These are phyloP conservation scores for Galerina sulciceps DNA, from an alignment of 768 basidiomycete genomes.

Conservation along the genomic window DNA sequence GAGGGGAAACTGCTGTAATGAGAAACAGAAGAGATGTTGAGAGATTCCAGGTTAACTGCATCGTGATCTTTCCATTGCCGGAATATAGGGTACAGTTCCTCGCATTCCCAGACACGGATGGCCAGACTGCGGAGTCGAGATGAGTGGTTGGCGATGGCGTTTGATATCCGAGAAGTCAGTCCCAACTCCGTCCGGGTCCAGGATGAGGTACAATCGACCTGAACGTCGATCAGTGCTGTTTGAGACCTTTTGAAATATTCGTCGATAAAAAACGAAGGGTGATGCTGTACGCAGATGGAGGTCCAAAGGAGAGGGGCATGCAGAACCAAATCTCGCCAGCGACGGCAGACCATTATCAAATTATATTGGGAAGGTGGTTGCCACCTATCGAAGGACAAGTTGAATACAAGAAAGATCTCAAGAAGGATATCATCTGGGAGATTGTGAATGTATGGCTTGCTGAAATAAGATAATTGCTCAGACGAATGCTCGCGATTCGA, in stretches of 20 bases:
- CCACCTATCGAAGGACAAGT: background rate
- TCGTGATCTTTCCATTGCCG: background rate
- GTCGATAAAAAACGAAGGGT: conserved; percentile 6
- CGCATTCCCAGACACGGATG: conserved; percentile 6
- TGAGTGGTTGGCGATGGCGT: conserved; percentile 7
- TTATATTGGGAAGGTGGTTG: conserved; percentile 11
- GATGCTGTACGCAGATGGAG: conserved; percentile 19
- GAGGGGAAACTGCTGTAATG: background rate
- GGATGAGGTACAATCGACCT: conserved; percentile 8
- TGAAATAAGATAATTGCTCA: background rate
- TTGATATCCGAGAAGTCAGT: background rate
- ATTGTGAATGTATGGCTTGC: conserved; percentile 1
- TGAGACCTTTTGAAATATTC: conserved; percentile 33
- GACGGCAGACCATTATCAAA: conserved; percentile 30
- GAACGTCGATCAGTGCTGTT: conserved; percentile 23
- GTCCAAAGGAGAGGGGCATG: conserved; percentile 33
- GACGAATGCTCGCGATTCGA: background rate
- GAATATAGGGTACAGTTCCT: conserved; percentile 6
- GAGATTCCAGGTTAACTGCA: background rate
- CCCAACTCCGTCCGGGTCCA: background rate
- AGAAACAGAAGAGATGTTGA: background rate
- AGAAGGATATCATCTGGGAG: conserved; percentile 12
- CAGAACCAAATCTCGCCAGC: conserved; percentile 29
- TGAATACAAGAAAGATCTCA: conserved; percentile 4
- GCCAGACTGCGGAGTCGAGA: conserved; percentile 8